phyloP scores from a whole-genome alignment of 495 filamentous ascomycete species.

The Podospora pseudoanserina region DNA sequence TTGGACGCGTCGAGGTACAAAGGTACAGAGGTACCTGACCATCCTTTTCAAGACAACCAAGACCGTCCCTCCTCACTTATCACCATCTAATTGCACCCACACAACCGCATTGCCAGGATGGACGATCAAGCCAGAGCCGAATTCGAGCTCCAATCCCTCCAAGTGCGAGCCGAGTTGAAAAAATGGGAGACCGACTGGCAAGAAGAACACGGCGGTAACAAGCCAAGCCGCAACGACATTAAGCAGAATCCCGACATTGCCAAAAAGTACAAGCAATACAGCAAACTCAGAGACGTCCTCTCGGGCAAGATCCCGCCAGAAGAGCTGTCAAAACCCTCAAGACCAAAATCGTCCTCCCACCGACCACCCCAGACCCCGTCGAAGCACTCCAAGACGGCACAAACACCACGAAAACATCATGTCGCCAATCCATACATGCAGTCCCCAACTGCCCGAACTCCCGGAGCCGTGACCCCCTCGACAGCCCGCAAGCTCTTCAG shows the following conservation, averaged over 20 bases:
- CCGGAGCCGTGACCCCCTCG: constrained; percentile 56
- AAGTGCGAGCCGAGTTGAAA: constrained; percentile 74
- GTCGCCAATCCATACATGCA: neutral
- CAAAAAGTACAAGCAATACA: constrained; percentile 89
- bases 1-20: constrained; percentile 2
- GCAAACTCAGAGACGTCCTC: constrained; percentile 61
- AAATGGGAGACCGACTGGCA: constrained; percentile 81
- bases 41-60: neutral
- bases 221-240: constrained; percentile 80
- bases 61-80: constrained; percentile 2
- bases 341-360: constrained; percentile 29
- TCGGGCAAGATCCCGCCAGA: constrained; percentile 45
- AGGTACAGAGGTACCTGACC: neutral
- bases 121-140: constrained; percentile 36
- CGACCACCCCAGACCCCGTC: constrained; percentile 46
- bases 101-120: constrained; percentile 33
- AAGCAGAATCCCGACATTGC: constrained; percentile 79
- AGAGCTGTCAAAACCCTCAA: constrained; percentile 33
- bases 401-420: constrained; percentile 43
- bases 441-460: constrained; percentile 1
- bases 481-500: constrained; percentile 57
- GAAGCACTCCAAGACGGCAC: constrained; percentile 30
- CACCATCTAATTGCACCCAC: neutral
- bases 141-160: constrained; percentile 41
- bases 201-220: constrained; percentile 61